These are phyloP conservation scores for Dissophora ornata DNA, from an alignment of 192 early-diverging fungal species.

Conservation along the genomic window DNA sequence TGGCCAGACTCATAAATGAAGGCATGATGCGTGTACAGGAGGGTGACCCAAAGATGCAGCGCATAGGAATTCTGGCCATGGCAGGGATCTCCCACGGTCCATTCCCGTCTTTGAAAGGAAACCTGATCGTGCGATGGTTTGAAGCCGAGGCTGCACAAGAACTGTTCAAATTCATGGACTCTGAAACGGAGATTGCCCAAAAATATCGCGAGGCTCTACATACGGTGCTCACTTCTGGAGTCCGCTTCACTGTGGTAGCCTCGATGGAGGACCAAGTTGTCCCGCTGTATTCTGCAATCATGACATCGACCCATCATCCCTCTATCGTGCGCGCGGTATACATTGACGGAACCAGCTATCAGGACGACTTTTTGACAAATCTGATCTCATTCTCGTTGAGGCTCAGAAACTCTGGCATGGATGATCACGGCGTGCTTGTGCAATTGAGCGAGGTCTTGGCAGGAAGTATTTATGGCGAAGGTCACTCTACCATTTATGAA, in stretches of 20 bases:
- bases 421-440: conserved; percentile 87
- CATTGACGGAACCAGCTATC: conserved; percentile 83
- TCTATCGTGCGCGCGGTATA: conserved; percentile 92
- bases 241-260: conserved; percentile 82
- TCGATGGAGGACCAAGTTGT: conserved; percentile 98
- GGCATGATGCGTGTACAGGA: conserved; percentile 52
- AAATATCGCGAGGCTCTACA: conserved; percentile 78
- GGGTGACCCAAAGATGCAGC: conserved; percentile 75
- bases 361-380: conserved; percentile 86
- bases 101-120: conserved; percentile 84
- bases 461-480: conserved; percentile 89
- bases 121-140: conserved; percentile 86
- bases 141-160: conserved; percentile 92
- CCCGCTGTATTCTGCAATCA: conserved; percentile 83
- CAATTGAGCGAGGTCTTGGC: conserved; percentile 88
- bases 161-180: conserved; percentile 94
- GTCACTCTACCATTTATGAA: conserved; percentile 95
- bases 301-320: conserved; percentile 76
- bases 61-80: conserved; percentile 87
- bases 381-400: conserved; percentile 89
- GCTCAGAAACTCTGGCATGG: conserved; percentile 87
- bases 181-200: conserved; percentile 72
- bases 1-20: conserved; percentile 78
- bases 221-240: conserved; percentile 72
- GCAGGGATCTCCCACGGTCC: conserved; percentile 94